Percentiles rank a stretch among this genome's conserved stretches.
Evolutionary conservation across 2,329 filamentous ascomycete species (phyloP).

Genomic region (Alternaria gaisen): DNA sequence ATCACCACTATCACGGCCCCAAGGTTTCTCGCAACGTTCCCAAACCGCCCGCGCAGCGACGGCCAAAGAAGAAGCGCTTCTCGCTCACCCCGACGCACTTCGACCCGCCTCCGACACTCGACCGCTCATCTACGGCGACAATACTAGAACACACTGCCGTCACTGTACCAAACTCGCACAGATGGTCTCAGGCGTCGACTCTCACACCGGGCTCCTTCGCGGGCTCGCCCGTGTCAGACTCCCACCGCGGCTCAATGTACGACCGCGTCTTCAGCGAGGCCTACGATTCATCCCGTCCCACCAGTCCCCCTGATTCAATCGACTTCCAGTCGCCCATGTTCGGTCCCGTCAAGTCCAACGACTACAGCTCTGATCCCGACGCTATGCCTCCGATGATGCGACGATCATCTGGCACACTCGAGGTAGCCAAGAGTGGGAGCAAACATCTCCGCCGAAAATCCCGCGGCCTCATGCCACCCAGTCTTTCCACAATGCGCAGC

Average conservation of each 20-base stretch:
- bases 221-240: conserved; percentile 80
- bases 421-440: conserved; percentile 6
- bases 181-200: conserved; percentile 74
- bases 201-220: conserved; percentile 76
- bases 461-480: conserved; percentile 41
- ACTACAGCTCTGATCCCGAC: conserved; percentile 30
- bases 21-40: conserved; percentile 52
- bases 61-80: conserved; percentile 75
- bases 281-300: conserved; percentile 75
- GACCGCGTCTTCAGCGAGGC: conserved; percentile 71
- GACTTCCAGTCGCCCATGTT: conserved; percentile 67
- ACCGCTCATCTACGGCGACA: conserved; percentile 61
- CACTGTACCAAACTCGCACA: conserved; percentile 63
- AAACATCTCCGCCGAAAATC: conserved; percentile 35
- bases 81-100: conserved; percentile 65
- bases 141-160: conserved; percentile 71
- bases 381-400: conserved; percentile 11
- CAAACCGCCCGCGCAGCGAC: conserved; percentile 60
- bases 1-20: conserved; percentile 85
- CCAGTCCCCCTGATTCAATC: conserved; percentile 79
- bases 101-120: conserved; percentile 51
- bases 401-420: conserved; percentile 12
- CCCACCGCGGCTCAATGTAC: conserved; percentile 76
- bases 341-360: conserved; percentile 49
- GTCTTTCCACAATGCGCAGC: conserved; percentile 42